phyloP scores from a whole-genome alignment of 2,329 filamentous ascomycete genomes.

The Orbilia javanica region DNA sequence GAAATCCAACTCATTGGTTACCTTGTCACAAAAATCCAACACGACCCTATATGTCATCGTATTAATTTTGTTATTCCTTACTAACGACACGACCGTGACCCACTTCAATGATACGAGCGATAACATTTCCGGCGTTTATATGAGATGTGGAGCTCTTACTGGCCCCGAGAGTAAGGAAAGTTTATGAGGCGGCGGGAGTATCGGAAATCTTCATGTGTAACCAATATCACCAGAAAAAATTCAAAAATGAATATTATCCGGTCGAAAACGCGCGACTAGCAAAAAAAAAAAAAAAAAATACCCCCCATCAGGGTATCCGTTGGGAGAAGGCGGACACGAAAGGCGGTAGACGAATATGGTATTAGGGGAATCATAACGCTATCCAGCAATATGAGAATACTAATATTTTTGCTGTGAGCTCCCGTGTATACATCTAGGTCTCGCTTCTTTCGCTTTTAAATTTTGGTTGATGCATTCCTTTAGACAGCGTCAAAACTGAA shows the following conservation, averaged over 20 bases:
- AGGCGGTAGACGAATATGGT: neutral
- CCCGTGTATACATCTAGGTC: neutral
- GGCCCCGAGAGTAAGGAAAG: neutral
- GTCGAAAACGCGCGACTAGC: neutral
- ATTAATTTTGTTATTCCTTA: neutral
- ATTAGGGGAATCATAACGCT: neutral
- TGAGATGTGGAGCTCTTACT: conserved; percentile 6
- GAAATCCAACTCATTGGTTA: neutral
- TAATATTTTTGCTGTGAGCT: neutral
- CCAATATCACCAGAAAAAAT: neutral
- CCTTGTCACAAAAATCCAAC: conserved; percentile 5
- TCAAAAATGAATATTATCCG: neutral
- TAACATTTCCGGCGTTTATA: conserved; percentile 30
- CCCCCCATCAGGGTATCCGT: neutral
- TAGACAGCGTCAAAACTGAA: no score
- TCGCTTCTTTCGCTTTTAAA: neutral
- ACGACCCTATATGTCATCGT: conserved; percentile 17
- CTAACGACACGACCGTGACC: conserved; percentile 5
- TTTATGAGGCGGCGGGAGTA: conserved; percentile 3
- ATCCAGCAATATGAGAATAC: neutral
- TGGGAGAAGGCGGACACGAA: neutral
- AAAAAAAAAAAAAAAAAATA: neutral
- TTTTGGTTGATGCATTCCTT: no score
- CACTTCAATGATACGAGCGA: conserved; percentile 34
- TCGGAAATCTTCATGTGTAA: conserved; percentile 12